Evolutionary conservation across 139 green algal species (phyloP), one percentile per base, ranked within the genome.

Genomic region (Chlamydomonas applanata): DNA sequence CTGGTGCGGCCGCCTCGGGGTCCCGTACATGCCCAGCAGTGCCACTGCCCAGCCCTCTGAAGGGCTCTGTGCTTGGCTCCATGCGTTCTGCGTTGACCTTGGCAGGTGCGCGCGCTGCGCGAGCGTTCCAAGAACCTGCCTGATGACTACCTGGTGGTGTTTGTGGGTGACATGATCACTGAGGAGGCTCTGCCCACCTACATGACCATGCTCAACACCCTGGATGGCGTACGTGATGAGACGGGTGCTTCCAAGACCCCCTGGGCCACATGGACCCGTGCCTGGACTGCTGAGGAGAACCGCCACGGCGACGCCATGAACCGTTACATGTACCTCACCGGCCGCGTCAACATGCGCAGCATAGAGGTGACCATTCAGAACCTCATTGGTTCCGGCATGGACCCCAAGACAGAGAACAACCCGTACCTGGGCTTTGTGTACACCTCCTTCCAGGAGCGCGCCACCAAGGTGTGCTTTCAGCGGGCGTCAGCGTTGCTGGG

Each of bases 141-240:
- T 0, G 93, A 98, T 63, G 96, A 98, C 77, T 97, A 97, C 83
- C 85, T 98, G 70, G 93, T 99, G 29, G 88, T 91, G 17, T 88
- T 99, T 56, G 89, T 95, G 16, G 95, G 89, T 53, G 94, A 98
- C 81, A 97, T 95, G 90, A 95, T 98, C 78, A 99, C 95, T 3
- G 96, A 99, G 90, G 96, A 99, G 88, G 96, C 96, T 27, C 88
- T 99, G 69, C 96, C 96, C 40, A 99, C 96, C n/a, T 99, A 99
- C 88, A 98, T 99, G 96, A 96, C 93, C 80, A 99, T 99, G 96
- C 85, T 99, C 32, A 99, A 99, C 89, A 98, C 95, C 5, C 88
- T 99, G 59, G 96, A 99, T 68, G 96, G 95, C 32, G 93, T 96
- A 25, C 78, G 91, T 17, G 95, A 99, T 73, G 91, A 97, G 82